phyloP scores from a whole-genome alignment of 2,329 filamentous ascomycete species.

The Exserohilum rostratum region DNA sequence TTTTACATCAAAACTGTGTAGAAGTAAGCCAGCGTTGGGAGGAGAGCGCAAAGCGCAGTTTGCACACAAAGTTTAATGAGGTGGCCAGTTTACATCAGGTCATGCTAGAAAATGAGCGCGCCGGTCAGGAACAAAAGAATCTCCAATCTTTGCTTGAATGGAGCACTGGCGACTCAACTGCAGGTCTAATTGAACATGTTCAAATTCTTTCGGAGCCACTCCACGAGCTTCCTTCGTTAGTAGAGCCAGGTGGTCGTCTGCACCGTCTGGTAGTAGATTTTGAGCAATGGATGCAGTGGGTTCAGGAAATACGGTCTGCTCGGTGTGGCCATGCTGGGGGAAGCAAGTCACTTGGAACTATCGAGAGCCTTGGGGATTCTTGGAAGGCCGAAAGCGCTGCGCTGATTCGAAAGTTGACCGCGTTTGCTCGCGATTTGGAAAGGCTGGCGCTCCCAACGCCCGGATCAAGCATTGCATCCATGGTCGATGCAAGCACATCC shows the following conservation, averaged over 20 bases:
- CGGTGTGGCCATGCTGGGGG: constrained; percentile 17
- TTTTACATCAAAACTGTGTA: constrained; percentile 40
- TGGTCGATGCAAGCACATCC: constrained; percentile 37
- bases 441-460: constrained; percentile 32
- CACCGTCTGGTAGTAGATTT: constrained; percentile 39
- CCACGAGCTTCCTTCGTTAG: constrained; percentile 43
- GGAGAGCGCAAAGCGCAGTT: constrained; percentile 35
- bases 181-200: constrained; percentile 42
- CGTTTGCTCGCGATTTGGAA: constrained; percentile 41
- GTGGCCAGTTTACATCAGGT: constrained; percentile 44
- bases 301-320: constrained; percentile 36
- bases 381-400: constrained; percentile 45
- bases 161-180: constrained; percentile 33
- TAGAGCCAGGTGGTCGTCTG: constrained; percentile 43
- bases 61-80: constrained; percentile 45
- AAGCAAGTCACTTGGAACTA: constrained; percentile 20
- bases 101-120: constrained; percentile 46
- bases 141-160: constrained; percentile 45
- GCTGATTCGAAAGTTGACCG: constrained; percentile 43
- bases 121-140: constrained; percentile 46
- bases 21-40: constrained; percentile 39
- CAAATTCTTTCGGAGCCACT: constrained; percentile 45
- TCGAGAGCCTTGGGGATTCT: constrained; percentile 39
- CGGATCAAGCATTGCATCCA: constrained; percentile 43
- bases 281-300: constrained; percentile 38